These are phyloP conservation scores for Claviceps sp. DNA, from an alignment of 2,329 filamentous ascomycete species.

Conservation along the genomic window DNA sequence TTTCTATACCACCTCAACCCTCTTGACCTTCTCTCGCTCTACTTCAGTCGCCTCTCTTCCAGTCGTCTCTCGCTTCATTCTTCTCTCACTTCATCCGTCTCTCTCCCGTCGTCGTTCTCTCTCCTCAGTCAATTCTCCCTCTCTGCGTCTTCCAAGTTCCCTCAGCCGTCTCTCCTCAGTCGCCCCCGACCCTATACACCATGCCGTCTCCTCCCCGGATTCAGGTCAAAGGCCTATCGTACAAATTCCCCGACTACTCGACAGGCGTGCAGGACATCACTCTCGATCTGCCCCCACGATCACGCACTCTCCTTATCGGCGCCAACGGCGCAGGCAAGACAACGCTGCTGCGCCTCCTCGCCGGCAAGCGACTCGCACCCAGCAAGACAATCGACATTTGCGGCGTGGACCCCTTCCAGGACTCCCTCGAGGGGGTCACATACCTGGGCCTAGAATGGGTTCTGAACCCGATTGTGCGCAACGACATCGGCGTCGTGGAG, in stretches of 20 bases:
- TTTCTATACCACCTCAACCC: too few species aligned
- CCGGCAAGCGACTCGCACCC: constrained; percentile 87
- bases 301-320: constrained; percentile 82
- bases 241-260: constrained; percentile 76
- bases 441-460: constrained; percentile 98
- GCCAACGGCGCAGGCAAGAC: constrained; percentile 97
- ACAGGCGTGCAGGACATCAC: constrained; percentile 63
- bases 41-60: too few species aligned
- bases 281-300: constrained; percentile 66
- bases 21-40: too few species aligned
- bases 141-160: background rate
- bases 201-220: constrained; percentile 41
- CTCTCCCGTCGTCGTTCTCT: too few species aligned
- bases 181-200: background rate
- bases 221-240: constrained; percentile 62
- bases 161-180: background rate
- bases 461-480: constrained; percentile 88
- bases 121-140: background rate
- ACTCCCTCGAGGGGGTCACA: constrained; percentile 81
- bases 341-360: constrained; percentile 83
- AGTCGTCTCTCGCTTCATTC: too few species aligned
- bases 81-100: too few species aligned
- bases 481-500: constrained; percentile 82
- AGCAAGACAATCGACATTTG: constrained; percentile 59
- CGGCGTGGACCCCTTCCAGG: constrained; percentile 82